phyloP scores from a whole-genome alignment of 73 alveolate species.

The Paramecium biaurelia region DNA sequence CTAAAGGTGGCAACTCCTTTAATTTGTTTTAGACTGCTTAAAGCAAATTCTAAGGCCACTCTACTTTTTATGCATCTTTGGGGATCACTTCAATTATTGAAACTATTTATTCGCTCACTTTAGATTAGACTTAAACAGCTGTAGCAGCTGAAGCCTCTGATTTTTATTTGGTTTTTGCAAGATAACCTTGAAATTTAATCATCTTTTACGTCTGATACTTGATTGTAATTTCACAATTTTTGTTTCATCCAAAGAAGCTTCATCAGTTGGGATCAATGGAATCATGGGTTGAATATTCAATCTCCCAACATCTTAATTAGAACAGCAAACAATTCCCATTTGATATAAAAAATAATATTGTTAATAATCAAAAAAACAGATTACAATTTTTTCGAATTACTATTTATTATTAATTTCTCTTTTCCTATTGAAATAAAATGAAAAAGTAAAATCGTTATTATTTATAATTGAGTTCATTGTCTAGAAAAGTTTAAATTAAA shows the following conservation, averaged over 20 bases:
- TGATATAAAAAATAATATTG: not conserved
- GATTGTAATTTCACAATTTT: not conserved
- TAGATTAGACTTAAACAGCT: not conserved
- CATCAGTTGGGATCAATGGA: not conserved
- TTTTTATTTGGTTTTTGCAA: not conserved
- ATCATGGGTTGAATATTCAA: not conserved
- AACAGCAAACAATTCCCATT: not conserved
- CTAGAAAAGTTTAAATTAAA: conserved; percentile 63
- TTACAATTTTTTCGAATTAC: conserved; percentile 54
- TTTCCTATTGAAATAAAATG: not conserved
- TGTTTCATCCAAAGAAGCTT: not conserved
- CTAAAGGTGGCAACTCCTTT: not conserved
- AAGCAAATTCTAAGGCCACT: not conserved
- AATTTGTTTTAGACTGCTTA: not conserved
- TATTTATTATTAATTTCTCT: not conserved
- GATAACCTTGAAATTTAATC: not conserved
- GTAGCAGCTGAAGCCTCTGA: not conserved
- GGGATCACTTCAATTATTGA: not conserved
- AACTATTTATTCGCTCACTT: not conserved
- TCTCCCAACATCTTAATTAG: not conserved
- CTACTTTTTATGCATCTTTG: not conserved
- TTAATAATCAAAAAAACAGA: not conserved
- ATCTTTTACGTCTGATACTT: not conserved
- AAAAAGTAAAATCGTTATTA: conserved; percentile 59
- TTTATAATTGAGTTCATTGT: conserved; percentile 67